Evolutionary conservation across 495 filamentous ascomycete genomes (phyloP).

Genomic region (Trichoderma gamsii): DNA sequence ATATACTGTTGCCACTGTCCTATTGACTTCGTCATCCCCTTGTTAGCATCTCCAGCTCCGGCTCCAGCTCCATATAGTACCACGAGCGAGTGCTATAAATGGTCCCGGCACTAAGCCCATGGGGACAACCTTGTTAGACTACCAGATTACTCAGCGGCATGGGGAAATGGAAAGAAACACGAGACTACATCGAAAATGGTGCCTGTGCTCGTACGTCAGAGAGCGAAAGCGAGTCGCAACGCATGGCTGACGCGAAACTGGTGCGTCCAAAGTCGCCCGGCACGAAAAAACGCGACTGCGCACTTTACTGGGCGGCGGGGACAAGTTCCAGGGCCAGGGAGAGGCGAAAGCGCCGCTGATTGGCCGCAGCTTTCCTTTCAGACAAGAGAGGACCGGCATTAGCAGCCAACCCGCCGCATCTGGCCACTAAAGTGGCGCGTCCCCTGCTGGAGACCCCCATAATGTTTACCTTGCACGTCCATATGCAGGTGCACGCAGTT

Average conservation of each 20-base stretch:
- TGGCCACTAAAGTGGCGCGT: constrained; percentile 4
- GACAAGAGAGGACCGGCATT: neutral
- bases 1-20: no score
- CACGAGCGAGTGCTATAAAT: no score
- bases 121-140: no score
- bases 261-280: neutral
- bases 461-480: neutral
- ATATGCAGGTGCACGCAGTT: neutral
- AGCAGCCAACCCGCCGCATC: constrained; percentile 7
- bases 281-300: constrained; percentile 8
- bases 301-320: neutral
- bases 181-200: neutral
- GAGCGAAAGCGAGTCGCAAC: neutral
- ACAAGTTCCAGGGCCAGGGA: neutral
- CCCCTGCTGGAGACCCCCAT: neutral
- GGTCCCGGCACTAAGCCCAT: no score
- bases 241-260: constrained; percentile 6
- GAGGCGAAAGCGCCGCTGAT: neutral
- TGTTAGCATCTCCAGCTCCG: no score
- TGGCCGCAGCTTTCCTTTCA: neutral
- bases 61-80: no score
- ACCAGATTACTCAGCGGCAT: no score
- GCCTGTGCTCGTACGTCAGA: neutral
- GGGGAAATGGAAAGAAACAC: neutral
- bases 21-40: no score